A percentile compares a stretch with the other conserved stretches of the same genome.
Evolutionary conservation across 2,329 filamentous ascomycete species (phyloP).

Genomic region (Amauroascus niger): DNA sequence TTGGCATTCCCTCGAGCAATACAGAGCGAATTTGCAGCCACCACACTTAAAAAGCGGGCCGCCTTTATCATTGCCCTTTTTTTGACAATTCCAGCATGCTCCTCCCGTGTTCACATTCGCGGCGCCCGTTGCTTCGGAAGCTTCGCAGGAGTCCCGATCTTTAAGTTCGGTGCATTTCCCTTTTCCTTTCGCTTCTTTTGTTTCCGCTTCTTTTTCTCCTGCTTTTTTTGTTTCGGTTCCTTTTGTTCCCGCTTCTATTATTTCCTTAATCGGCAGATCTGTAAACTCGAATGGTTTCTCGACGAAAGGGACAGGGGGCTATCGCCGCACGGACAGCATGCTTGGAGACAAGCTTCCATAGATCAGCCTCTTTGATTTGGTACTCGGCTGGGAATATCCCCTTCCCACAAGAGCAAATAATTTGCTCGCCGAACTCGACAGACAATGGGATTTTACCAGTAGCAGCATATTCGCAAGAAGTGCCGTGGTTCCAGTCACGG

Average conservation of each 20-base stretch:
- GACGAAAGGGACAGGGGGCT: constrained; percentile 25
- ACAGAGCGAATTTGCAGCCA: constrained; percentile 8
- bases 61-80: not conserved
- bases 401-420: constrained; percentile 28
- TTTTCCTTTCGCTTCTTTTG: too few relatives aligned
- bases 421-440: constrained; percentile 17
- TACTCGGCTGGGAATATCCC: constrained; percentile 23
- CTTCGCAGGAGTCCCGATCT: not conserved
- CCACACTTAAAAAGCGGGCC: constrained; percentile 2
- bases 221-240: too few relatives aligned
- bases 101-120: not conserved
- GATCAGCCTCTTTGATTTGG: not conserved
- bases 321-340: constrained; percentile 26
- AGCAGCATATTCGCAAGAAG: constrained; percentile 26
- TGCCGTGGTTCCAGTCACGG: constrained; percentile 30
- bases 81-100: constrained; percentile 8
- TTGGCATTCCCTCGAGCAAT: constrained; percentile 12
- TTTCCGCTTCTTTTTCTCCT: not conserved
- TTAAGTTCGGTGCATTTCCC: not conserved
- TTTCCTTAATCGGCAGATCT: not conserved
- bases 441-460: constrained; percentile 21
- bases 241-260: not conserved
- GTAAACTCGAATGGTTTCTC: constrained; percentile 15
- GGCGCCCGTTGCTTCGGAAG: not conserved
- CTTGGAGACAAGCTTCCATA: constrained; percentile 21